phyloP scores from a whole-genome alignment of 2,329 filamentous ascomycete genomes.

The Xylariales sp. region DNA sequence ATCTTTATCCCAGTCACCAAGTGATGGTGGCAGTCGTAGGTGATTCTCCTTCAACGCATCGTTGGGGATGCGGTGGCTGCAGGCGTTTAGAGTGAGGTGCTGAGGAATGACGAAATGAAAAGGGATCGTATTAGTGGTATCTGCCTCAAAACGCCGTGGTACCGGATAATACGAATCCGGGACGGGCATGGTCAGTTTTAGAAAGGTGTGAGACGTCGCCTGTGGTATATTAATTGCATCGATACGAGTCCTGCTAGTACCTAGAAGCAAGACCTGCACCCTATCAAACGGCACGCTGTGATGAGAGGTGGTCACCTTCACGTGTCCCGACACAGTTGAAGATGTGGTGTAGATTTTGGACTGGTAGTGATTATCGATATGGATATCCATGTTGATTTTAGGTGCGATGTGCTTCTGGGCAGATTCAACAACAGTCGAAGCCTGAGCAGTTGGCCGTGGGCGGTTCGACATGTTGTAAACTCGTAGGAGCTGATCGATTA shows the following conservation, averaged over 20 bases:
- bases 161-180: slow-evolving; percentile 59
- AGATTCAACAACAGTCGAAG: slow-evolving; percentile 14
- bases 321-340: slow-evolving; percentile 62
- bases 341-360: slow-evolving; percentile 68
- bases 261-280: slow-evolving; percentile 65
- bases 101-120: slow-evolving; percentile 69
- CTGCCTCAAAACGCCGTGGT: slow-evolving; percentile 61
- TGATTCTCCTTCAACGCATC: slow-evolving; percentile 63
- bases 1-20: slow-evolving; percentile 65
- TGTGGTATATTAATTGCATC: slow-evolving; percentile 63
- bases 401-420: slow-evolving; percentile 22
- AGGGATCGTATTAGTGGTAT: slow-evolving; percentile 62
- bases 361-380: slow-evolving; percentile 64
- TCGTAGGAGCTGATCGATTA: slow-evolving; percentile 1
- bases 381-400: slow-evolving; percentile 59
- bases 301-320: slow-evolving; percentile 57
- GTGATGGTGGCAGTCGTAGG: slow-evolving; percentile 63
- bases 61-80: slow-evolving; percentile 61
- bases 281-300: slow-evolving; percentile 62
- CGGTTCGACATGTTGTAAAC: slow-evolving; percentile 28
- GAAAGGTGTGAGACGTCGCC: slow-evolving; percentile 62
- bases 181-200: slow-evolving; percentile 53
- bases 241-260: slow-evolving; percentile 61
- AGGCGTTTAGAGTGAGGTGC: slow-evolving; percentile 67
- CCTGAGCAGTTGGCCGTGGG: slow-evolving; percentile 15